Base-by-base conservation (phyloP, 228 moss, liverwort and hornwort species). In the Sphagnum magellanicum region DNA sequence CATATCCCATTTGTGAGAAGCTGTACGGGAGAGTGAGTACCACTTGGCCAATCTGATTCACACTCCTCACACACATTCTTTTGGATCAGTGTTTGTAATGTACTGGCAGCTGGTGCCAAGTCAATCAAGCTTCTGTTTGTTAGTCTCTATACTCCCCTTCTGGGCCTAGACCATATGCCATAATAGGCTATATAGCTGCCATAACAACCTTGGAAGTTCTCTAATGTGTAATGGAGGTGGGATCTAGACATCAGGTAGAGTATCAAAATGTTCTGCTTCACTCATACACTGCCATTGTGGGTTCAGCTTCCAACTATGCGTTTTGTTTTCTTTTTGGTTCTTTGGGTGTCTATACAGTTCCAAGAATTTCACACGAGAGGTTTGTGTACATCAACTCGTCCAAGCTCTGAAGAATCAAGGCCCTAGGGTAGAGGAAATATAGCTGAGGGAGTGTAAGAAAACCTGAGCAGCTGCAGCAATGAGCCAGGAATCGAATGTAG, bases 401-500 rank as follows among this genome's bases (percentile, higher is more conserved):
- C 52, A 9, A 8, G 12, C 16, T 49, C 48, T 12, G 12, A 8
- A 51, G 6, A 12, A 6, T 47, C 10, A 13, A 7, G 48, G 46
- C 4, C 10, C n/a, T 7, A 70, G 49, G 4, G 59, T 49, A 60
- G 52, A 17, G 9, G 5, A 67, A 7, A 66, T 15, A 10, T 47
- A 63, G 10, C 47, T 5, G 17, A 1, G 17, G 0, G 4, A 53
- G n/a, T 4, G 4, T 52, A 8, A 50, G 4, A 59, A 57, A 65
- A 92, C 92, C 85, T 92, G 92, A 4, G 92, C 92, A 71, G 92
- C 89, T 4, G 89, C 82, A 16, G 85, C 89, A 50, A 84, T 73
- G 16, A 92, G 87, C 92, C 92, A 92, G 4, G 92, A 81, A 78
- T 92, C 87, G 10, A 78, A 81, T 6, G 74, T 68, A 2, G 89